A percentile compares a stretch with the other conserved stretches of the same genome.
Evolutionary conservation across 176 grass and related monocot species (phyloP).

Genomic region (Avena insularis): DNA sequence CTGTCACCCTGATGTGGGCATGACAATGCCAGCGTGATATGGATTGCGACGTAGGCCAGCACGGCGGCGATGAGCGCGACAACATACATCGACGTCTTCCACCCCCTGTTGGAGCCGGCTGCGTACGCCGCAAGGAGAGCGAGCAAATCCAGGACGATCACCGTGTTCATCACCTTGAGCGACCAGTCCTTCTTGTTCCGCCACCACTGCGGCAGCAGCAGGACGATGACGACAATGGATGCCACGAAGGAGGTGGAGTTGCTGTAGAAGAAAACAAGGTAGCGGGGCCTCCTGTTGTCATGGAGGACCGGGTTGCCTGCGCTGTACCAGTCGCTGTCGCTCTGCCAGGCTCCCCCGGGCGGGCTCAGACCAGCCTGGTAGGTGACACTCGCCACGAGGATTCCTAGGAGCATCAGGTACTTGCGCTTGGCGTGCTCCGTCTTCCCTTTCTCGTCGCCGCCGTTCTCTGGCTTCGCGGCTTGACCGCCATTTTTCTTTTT

Average conservation of each 20-base stretch:
- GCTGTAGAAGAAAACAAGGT: constrained; percentile 33
- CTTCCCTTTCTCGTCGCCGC: neutral
- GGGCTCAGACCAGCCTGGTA: constrained; percentile 37
- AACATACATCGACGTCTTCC: constrained; percentile 9
- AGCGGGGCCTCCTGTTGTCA: neutral
- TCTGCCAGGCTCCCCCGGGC: neutral
- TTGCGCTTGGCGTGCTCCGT: constrained; percentile 8
- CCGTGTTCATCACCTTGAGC: constrained; percentile 16
- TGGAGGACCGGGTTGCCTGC: neutral
- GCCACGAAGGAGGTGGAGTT: constrained; percentile 31
- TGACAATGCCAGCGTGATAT: neutral
- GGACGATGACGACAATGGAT: constrained; percentile 7
- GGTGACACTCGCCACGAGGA: constrained; percentile 32
- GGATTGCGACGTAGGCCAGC: neutral
- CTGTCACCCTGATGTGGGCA: neutral
- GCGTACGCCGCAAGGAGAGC: constrained; percentile 33
- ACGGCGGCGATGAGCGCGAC: neutral
- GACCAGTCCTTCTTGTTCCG: neutral
- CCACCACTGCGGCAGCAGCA: neutral
- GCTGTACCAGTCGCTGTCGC: neutral
- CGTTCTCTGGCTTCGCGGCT: neutral
- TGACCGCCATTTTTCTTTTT: neutral
- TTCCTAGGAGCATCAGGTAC: constrained; percentile 28
- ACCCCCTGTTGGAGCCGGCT: constrained; percentile 27
- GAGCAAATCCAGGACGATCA: constrained; percentile 39